phyloP scores from a whole-genome alignment of 2,329 filamentous ascomycete genomes.

The Tolypocladium inflatum region DNA sequence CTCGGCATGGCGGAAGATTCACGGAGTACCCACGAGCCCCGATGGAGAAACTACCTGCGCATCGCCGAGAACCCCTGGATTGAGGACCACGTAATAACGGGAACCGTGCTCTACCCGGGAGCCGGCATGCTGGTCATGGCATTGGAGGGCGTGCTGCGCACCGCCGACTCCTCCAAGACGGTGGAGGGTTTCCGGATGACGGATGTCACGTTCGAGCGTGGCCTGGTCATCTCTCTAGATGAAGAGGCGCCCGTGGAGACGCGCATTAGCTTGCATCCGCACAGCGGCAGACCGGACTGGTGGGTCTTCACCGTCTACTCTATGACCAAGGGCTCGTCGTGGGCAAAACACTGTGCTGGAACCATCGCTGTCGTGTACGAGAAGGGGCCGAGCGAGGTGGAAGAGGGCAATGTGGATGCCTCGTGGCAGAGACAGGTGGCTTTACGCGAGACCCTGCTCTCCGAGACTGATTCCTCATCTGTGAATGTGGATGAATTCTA shows the following conservation, averaged over 20 bases:
- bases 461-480: too few relatives aligned
- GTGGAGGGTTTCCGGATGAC: not conserved
- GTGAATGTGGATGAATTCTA: conserved; percentile 6
- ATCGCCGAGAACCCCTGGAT: conserved; percentile 23
- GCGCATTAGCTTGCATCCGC: too few relatives aligned
- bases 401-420: not conserved
- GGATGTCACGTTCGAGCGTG: not conserved
- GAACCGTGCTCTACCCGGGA: conserved; percentile 21
- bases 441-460: not conserved
- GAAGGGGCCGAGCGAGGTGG: too few relatives aligned
- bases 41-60: conserved; percentile 14
- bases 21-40: conserved; percentile 11
- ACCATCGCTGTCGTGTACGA: too few relatives aligned
- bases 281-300: too few relatives aligned
- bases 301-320: too few relatives aligned
- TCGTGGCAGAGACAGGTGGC: too few relatives aligned
- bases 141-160: conserved; percentile 11
- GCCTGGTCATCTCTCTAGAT: not conserved
- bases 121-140: conserved; percentile 25
- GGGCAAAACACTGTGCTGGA: too few relatives aligned
- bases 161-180: not conserved
- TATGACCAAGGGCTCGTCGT: too few relatives aligned
- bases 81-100: conserved; percentile 23
- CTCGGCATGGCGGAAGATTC: conserved; percentile 16
- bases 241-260: too few relatives aligned